Evolutionary conservation across 1,284 basidiomycete species (phyloP).

Genomic region (Paramarasmius palmivorus): DNA sequence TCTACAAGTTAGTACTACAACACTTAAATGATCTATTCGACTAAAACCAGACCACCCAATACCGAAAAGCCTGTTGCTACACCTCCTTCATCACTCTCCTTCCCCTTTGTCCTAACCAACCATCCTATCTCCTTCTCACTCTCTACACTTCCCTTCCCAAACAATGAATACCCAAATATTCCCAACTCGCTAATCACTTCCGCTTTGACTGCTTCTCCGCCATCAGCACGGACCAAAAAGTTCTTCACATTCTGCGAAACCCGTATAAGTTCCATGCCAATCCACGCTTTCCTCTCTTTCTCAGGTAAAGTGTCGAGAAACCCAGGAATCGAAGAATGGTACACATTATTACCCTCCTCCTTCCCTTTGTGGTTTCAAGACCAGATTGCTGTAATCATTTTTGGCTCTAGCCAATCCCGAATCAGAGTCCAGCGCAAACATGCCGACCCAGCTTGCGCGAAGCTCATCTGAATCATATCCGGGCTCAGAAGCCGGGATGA

Average conservation of each 20-base stretch:
- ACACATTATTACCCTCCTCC: conserved; percentile 98
- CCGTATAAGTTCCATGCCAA: conserved; percentile 90
- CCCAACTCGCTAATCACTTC: conserved; percentile 92
- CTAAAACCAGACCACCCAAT: conserved; percentile 78
- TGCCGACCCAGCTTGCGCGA: conserved; percentile 73
- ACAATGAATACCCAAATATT: conserved; percentile 88
- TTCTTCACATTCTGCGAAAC: conserved; percentile 71
- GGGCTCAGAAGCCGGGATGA: conserved; percentile 47
- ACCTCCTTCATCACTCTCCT: conserved; percentile 92
- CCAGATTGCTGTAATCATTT: conserved; percentile 41
- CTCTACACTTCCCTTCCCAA: conserved; percentile 44
- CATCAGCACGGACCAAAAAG: conserved; percentile 71
- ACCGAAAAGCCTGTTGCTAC: conserved; percentile 92
- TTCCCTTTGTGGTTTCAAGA: conserved; percentile 95
- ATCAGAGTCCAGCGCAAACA: conserved; percentile 76
- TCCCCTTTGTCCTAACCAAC: conserved; percentile 90
- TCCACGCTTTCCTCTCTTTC: conserved; percentile 77
- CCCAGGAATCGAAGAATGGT: conserved; percentile 57
- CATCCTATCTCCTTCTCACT: conserved; percentile 77
- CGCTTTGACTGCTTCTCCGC: conserved; percentile 39
- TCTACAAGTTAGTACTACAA: too few species aligned
- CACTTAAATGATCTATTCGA: too few species aligned
- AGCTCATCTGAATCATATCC: conserved; percentile 49
- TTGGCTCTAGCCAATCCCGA: conserved; percentile 23
- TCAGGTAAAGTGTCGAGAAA: conserved; percentile 24